Base-by-base conservation (phyloP, 352 stramenopile genomes). In the Phytophthora ramorum region DNA sequence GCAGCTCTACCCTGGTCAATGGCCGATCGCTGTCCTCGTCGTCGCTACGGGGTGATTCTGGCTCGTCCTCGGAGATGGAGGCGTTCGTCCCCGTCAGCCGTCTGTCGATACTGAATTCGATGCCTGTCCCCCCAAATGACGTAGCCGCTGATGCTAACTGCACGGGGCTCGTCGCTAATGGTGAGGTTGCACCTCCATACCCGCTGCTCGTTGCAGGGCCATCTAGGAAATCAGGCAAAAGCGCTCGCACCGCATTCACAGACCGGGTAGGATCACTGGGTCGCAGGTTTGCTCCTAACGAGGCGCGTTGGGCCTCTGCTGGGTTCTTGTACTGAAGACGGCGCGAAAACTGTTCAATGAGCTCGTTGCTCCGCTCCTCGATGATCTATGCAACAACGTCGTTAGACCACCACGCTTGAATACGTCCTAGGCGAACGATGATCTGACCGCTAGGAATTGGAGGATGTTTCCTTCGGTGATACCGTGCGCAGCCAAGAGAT, bases 381-480 rank as follows among this genome's bases (percentile, higher is more conserved):
- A 93, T 94, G 64, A 94, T 90, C 85, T 93, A 19, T 6, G 50
- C 20, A 50, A 20, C 1, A 47, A 22, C 24, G 28, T 30, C 9
- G 14, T 34, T 50, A 65, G 34, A 40, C 22, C 17, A 8, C 14
- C 30, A 45, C 6, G 13, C 22, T 16, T 57, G 2, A 10, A 43
- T 16, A 35, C 1, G 24, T 30, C 10, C 14, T 2, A 38, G 22
- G 4, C n/a, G 5, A 58, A 19, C 3, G 20, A 17, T 41, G 12
- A 17, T 69, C 66, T 20, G 24, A 93, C 83, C 50, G 81, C 81
- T 8, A 94, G 66, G 57, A 94, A 91, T 59, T 94, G 83, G n/a
- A 94, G 68, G 49, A 94, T 89, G 53, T 90, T 94, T 66, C 83
- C 81, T 57, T 94, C 85, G 0, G 85, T 94, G 66, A 94, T 87